phyloP scores from a whole-genome alignment of 768 basidiomycete species.

The Suillus plorans region DNA sequence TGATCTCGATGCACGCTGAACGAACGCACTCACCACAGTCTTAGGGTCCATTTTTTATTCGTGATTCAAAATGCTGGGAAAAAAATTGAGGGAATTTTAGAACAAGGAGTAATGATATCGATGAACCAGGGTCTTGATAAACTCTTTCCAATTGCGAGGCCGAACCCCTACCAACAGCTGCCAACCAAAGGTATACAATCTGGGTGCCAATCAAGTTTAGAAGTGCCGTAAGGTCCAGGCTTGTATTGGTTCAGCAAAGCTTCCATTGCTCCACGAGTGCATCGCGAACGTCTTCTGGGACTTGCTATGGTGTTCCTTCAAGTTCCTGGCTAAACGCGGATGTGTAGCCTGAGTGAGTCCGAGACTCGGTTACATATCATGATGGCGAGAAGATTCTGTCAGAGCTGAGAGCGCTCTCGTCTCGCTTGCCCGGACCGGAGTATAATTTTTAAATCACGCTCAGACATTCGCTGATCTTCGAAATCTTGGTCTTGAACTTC shows the following conservation, averaged over 20 bases:
- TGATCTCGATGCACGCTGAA: neutral
- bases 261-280: neutral
- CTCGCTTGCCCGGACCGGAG: neutral
- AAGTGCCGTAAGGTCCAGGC: neutral
- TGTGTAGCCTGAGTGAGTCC: neutral
- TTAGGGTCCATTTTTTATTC: neutral
- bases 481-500: neutral
- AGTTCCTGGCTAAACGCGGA: neutral
- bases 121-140: neutral
- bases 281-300: neutral
- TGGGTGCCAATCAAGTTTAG: neutral
- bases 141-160: neutral
- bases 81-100: neutral
- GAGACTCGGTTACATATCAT: neutral
- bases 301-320: neutral
- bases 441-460: conserved; percentile 1
- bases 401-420: neutral
- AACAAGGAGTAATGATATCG: neutral
- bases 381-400: neutral
- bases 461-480: neutral
- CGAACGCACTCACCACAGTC: neutral
- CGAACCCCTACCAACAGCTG: neutral
- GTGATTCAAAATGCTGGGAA: neutral
- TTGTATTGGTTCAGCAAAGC: neutral
- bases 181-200: neutral